Base-by-base conservation (phyloP, 495 filamentous ascomycete genomes). In the Penicillium argentinense region DNA sequence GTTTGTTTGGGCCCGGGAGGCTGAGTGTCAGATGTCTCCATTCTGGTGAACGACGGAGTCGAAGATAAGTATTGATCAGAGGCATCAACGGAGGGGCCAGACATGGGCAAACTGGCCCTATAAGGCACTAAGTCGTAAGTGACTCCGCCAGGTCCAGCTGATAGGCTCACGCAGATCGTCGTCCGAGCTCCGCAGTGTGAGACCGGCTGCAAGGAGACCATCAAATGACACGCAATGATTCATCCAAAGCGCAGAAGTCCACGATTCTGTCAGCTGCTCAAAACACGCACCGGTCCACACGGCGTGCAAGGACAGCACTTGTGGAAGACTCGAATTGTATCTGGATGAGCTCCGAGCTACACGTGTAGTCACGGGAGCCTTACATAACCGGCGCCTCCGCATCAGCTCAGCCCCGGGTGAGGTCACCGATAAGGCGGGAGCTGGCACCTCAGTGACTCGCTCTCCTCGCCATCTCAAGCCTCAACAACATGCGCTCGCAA, bases 1-100 rank as follows among this genome's bases (percentile, higher is more conserved):
- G 72, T 63, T 1, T 84, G 86, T 61, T 72, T 84, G 57, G 73
- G 60, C 66, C 53, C 59, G 49, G 65, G 57, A 44, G 67, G 71
- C 47, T 59, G 76, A 42, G 53, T 49, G 4, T 73, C 60, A 13
- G 74, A 55, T n/a, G 60, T 55, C 16, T 78, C 75, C 51, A 81
- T 72, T 33, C 78, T 75, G 50, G 74, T 76, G 53, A 82, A 84
- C 7, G 82, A 82, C 42, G 64, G 76, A 19, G 74, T 57, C 47
- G 63, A 34, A 49, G 64, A 57, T 56, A 54, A 62, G 49, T 64
- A 71, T 51, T 57, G 68, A 47, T 30, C 54, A 42, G 42, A 37
- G 49, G 49, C 60, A 62, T 60, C 43, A 18, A 60, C 57, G 39
- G 59, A 50, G 42, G 64, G 45, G 45, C 53, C 51, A 39, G 59